These are phyloP conservation scores for Pseudofabraea citricarpa DNA, from an alignment of 2,329 filamentous ascomycete genomes.

Conservation along the genomic window DNA sequence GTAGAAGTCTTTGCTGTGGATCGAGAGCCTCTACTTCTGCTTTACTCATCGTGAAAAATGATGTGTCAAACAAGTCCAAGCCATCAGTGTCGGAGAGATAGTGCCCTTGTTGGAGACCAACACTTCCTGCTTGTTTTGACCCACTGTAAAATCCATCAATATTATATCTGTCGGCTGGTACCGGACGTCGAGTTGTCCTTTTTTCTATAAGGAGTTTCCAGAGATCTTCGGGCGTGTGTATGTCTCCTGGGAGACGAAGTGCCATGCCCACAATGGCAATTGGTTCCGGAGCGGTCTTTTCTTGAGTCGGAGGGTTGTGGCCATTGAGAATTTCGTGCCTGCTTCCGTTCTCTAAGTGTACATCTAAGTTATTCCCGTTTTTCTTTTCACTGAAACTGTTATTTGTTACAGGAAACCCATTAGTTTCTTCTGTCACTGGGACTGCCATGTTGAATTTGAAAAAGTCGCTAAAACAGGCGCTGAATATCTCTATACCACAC, in stretches of 20 bases:
- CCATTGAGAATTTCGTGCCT: no score
- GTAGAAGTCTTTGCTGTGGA: conserved; percentile 21
- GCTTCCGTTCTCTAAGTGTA: no score
- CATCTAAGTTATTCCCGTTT: no score
- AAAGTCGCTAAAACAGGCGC: no score
- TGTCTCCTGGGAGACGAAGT: conserved; percentile 27
- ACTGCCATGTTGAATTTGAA: no score
- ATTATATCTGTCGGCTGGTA: conserved; percentile 8
- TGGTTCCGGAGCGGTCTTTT: no score
- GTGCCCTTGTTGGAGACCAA: conserved; percentile 8
- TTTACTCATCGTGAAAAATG: conserved; percentile 12
- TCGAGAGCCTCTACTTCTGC: conserved; percentile 13
- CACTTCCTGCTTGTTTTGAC: conserved; percentile 1
- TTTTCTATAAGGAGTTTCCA: conserved; percentile 8
- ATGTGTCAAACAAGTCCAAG: conserved; percentile 9
- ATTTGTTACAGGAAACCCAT: no score
- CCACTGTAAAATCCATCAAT: conserved; percentile 8
- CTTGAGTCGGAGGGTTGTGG: no score
- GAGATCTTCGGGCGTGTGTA: conserved; percentile 2
- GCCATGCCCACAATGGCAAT: conserved; percentile 14
- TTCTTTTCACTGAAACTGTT: no score
- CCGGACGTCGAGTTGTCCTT: conserved; percentile 1
- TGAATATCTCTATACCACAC: no score
- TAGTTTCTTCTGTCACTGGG: no score
- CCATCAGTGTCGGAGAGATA: conserved; percentile 12